phyloP scores from a whole-genome alignment of 805 yeast species.

The Clavispora fructus region DNA sequence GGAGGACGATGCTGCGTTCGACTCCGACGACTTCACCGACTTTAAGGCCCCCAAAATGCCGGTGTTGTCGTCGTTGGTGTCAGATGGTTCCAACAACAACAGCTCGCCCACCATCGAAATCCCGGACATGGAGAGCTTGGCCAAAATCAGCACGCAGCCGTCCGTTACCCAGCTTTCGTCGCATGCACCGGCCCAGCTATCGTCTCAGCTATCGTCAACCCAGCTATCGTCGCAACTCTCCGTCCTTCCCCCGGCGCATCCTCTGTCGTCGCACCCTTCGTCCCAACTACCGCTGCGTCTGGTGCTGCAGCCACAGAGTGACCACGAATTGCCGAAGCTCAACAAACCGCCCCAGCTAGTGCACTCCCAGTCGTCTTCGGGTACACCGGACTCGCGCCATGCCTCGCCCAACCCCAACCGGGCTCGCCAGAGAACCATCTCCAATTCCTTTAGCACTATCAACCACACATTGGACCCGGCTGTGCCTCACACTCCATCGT shows the following conservation, averaged over 20 bases:
- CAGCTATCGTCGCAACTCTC: background rate
- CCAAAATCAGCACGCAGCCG: conserved; percentile 14
- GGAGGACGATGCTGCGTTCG: conserved; percentile 5
- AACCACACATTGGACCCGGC: background rate
- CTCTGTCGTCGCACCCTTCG: background rate
- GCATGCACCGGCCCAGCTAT: background rate
- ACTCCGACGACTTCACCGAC: conserved; percentile 1
- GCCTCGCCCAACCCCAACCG: conserved; percentile 17
- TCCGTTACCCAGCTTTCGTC: background rate
- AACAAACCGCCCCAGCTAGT: conserved; percentile 40
- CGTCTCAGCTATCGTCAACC: background rate
- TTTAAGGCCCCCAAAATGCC: conserved; percentile 11
- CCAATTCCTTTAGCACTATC: conserved; percentile 24
- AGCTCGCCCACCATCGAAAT: conserved; percentile 65
- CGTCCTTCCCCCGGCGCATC: background rate
- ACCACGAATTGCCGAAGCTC: conserved; percentile 11
- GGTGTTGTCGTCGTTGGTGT: background rate
- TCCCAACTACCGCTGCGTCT: conserved; percentile 4
- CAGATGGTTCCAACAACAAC: conserved; percentile 23
- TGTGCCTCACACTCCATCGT: conserved; percentile 10
- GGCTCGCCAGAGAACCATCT: conserved; percentile 36
- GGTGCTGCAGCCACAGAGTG: background rate
- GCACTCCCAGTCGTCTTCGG: conserved; percentile 38
- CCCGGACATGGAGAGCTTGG: conserved; percentile 54
- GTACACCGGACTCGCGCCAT: conserved; percentile 29